Conservation (phyloP, 352 stramenopile genomes). For the Blastocystis sp. region DNA sequence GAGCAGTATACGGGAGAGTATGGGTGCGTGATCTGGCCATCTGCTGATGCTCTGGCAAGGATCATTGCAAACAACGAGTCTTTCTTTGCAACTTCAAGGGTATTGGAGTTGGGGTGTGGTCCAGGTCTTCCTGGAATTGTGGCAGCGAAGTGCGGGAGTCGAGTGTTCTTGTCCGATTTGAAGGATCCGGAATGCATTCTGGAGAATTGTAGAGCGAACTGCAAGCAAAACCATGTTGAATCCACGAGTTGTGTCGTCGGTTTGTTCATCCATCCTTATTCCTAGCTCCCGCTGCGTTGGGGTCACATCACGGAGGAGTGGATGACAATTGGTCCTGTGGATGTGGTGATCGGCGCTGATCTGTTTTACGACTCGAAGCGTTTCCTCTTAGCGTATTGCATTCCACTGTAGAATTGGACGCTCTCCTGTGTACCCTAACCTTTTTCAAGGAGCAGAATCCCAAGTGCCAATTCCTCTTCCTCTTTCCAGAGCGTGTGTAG, state of each 20-base stretch:
- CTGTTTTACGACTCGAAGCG: conserved; percentile 40
- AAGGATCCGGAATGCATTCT: conserved; percentile 17
- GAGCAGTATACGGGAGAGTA: conserved; percentile 3
- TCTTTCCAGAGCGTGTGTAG: conserved; percentile 47
- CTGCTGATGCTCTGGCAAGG: neutral
- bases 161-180: conserved; percentile 20
- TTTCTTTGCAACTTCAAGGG: neutral
- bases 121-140: conserved; percentile 38
- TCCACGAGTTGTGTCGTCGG: neutral
- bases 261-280: neutral
- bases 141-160: conserved; percentile 17
- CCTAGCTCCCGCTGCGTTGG: conserved; percentile 54
- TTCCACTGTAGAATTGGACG: conserved; percentile 27
- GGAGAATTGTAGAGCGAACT: conserved; percentile 59
- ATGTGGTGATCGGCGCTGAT: conserved; percentile 54
- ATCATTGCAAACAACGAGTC: neutral
- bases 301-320: neutral
- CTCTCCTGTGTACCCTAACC: conserved; percentile 33
- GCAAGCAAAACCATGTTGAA: neutral
- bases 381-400: neutral
- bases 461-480: conserved; percentile 32
- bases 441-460: conserved; percentile 15
- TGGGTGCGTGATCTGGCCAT: neutral
- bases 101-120: conserved; percentile 62
- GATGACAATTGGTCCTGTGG: neutral